A percentile compares a stretch with the other conserved stretches of the same genome.
phyloP scores from a whole-genome alignment of 768 basidiomycete genomes.

The Tephrocybe sp. region DNA sequence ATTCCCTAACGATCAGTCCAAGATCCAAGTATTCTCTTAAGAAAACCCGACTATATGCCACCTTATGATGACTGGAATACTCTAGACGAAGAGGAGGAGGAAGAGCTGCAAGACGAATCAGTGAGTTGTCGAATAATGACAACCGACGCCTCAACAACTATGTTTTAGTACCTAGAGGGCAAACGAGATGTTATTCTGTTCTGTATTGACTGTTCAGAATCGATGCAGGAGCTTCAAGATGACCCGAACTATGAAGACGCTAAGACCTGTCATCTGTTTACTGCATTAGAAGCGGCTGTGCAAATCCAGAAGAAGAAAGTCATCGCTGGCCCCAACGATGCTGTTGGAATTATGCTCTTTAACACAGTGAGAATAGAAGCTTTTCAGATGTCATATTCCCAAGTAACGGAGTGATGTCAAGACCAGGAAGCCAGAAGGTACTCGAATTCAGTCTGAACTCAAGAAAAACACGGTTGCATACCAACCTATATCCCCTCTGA shows the following conservation, averaged over 20 bases:
- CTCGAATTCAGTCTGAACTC: slow-evolving; percentile 47
- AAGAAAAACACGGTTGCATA: slow-evolving; percentile 71
- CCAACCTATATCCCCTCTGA: slow-evolving; percentile 74
- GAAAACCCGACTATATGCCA: slow-evolving; percentile 35
- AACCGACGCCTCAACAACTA: neutral
- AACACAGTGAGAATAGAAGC: slow-evolving; percentile 68
- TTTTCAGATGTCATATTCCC: slow-evolving; percentile 1
- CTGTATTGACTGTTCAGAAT: slow-evolving; percentile 89
- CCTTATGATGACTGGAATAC: slow-evolving; percentile 81
- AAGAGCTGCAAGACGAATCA: slow-evolving; percentile 71
- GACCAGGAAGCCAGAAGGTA: slow-evolving; percentile 37
- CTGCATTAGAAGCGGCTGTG: slow-evolving; percentile 79
- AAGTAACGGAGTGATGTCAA: slow-evolving; percentile 19
- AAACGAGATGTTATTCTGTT: slow-evolving; percentile 90
- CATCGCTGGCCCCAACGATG: slow-evolving; percentile 82
- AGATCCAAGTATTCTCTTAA: neutral
- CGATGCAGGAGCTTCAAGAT: slow-evolving; percentile 77
- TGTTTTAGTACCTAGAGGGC: slow-evolving; percentile 60
- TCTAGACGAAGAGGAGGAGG: slow-evolving; percentile 78
- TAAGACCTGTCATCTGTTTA: slow-evolving; percentile 73
- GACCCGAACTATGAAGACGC: slow-evolving; percentile 63
- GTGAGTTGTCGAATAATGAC: slow-evolving; percentile 32
- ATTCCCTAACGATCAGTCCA: too few relatives aligned
- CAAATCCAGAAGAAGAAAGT: slow-evolving; percentile 91
- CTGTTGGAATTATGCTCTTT: slow-evolving; percentile 87